A percentile compares a stretch with the other conserved stretches of the same genome.
phyloP scores from a whole-genome alignment of 2,329 filamentous ascomycete species.

The Pseudogymnoascus sp. region DNA sequence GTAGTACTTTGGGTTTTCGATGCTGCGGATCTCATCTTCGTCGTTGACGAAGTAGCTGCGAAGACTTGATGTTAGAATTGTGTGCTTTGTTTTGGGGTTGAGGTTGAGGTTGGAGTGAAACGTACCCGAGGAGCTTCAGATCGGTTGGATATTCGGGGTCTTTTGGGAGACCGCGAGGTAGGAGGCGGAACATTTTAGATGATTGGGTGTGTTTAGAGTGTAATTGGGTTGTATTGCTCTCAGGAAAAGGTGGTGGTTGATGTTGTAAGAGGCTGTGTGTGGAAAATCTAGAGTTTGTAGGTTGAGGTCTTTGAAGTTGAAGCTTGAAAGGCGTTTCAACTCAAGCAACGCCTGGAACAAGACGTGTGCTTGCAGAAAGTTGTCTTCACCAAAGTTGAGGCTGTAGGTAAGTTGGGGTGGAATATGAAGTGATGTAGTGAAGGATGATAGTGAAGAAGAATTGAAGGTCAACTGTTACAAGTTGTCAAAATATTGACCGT shows the following conservation, averaged over 20 bases:
- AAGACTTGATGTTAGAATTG: neutral
- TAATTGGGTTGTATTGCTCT: neutral
- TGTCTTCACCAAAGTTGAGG: neutral
- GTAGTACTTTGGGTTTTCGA: constrained; percentile 56
- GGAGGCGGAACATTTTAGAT: constrained; percentile 65
- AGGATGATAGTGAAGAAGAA: neutral
- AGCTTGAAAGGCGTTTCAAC: neutral
- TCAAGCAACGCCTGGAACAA: neutral
- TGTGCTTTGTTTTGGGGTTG: neutral
- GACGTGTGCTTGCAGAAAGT: neutral
- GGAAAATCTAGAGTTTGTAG: neutral
- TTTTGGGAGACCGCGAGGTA: constrained; percentile 57
- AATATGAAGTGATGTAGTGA: neutral
- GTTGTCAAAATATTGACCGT: neutral
- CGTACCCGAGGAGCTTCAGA: constrained; percentile 65
- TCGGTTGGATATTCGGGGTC: constrained; percentile 59
- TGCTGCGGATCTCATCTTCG: constrained; percentile 64
- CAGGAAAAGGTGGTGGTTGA: neutral
- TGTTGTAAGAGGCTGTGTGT: neutral
- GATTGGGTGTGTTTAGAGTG: neutral
- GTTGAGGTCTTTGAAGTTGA: neutral
- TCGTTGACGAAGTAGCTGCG: constrained; percentile 70
- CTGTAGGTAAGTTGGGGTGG: neutral
- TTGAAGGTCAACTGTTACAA: neutral
- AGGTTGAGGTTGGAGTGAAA: constrained; percentile 9